Evolutionary conservation across 805 yeast species (phyloP).

Genomic region (Dipodascus albidus): DNA sequence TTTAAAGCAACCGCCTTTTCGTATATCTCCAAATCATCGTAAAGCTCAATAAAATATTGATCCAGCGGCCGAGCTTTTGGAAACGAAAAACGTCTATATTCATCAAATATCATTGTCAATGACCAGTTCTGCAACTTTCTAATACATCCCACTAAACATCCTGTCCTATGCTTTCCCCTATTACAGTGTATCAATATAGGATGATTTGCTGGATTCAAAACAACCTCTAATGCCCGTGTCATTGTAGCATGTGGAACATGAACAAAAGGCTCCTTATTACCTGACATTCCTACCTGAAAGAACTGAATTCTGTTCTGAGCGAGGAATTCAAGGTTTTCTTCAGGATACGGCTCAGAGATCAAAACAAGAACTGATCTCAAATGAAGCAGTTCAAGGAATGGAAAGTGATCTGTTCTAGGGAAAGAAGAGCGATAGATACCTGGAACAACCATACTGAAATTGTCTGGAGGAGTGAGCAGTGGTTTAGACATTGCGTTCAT

Average conservation of each 20-base stretch:
- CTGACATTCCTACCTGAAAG: slow-evolving; percentile 86
- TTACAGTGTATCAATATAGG: slow-evolving; percentile 92
- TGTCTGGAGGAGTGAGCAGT: slow-evolving; percentile 56
- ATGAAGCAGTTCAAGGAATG: slow-evolving; percentile 47
- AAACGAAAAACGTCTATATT: slow-evolving; percentile 84
- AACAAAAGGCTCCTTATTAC: slow-evolving; percentile 50
- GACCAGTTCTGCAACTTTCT: slow-evolving; percentile 88
- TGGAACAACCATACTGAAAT: slow-evolving; percentile 74
- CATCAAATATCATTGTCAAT: slow-evolving; percentile 87
- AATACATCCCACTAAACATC: slow-evolving; percentile 89
- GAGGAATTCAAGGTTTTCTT: slow-evolving; percentile 56
- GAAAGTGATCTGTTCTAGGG: slow-evolving; percentile 76
- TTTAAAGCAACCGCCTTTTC: slow-evolving; percentile 38
- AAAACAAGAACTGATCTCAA: slow-evolving; percentile 71
- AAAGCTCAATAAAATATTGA: slow-evolving; percentile 89
- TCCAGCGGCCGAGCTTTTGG: slow-evolving; percentile 95
- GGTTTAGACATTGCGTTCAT: not conserved
- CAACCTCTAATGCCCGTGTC: slow-evolving; percentile 70
- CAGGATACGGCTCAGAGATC: slow-evolving; percentile 87
- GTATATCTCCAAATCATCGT: slow-evolving; percentile 54
- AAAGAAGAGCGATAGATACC: slow-evolving; percentile 79
- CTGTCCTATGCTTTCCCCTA: slow-evolving; percentile 94
- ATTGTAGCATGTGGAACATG: slow-evolving; percentile 48
- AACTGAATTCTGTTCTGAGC: slow-evolving; percentile 49
- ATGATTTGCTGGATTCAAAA: slow-evolving; percentile 75